Base-by-base conservation (phyloP, 768 basidiomycete genomes). In the Mycena alexandri region DNA sequence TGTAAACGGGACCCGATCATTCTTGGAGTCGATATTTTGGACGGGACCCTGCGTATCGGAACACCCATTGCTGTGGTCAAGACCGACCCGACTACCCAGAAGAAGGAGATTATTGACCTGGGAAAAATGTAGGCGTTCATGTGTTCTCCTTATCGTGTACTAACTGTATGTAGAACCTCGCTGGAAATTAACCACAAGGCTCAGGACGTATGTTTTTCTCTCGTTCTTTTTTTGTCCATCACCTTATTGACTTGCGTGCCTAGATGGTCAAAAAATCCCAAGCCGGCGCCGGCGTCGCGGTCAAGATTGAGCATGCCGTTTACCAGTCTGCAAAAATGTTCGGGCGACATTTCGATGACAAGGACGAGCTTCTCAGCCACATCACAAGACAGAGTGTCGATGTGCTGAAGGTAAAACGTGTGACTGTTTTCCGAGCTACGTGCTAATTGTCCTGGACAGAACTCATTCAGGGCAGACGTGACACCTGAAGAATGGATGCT, bases 1-100 rank as follows among this genome's bases (percentile, higher is more conserved):
- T 93, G 93, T 80, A 96, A 96, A 80, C 91, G 98, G 51, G 98
- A 99, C 79, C 98, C 97, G 5, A 98, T 99, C 75, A 97, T 99
- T 69, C 82, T 99, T 56, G 97, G 97, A 71, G 95, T 96, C 41
- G 97, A 99, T 78, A 96, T 99, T 73, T 84, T 97, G 53, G 97
- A 99, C 68, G 97, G 97, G 24, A 89, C 90, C 0, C 79, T 99
- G 73, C 90, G 96, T 21, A 85, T 96, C 41, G 97, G 98, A 5
- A 99, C 98, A 4, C 98, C 98, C 0, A 79, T 99, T 51, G 96
- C 95, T 75, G 98, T 99, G 24, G 94, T 99, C 63, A 96, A 94
- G 80, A 83, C 86, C n/a, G 96, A 98, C 75, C 87, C 95, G 41
- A 83, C 84, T 55, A 96, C 94, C 1, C 90, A 92, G 65, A 95